A percentile compares a stretch with the other conserved stretches of the same genome.
These are phyloP conservation scores for Begonia masoniana DNA, from an alignment of 306 rosid genomes.

Conservation along the genomic window DNA sequence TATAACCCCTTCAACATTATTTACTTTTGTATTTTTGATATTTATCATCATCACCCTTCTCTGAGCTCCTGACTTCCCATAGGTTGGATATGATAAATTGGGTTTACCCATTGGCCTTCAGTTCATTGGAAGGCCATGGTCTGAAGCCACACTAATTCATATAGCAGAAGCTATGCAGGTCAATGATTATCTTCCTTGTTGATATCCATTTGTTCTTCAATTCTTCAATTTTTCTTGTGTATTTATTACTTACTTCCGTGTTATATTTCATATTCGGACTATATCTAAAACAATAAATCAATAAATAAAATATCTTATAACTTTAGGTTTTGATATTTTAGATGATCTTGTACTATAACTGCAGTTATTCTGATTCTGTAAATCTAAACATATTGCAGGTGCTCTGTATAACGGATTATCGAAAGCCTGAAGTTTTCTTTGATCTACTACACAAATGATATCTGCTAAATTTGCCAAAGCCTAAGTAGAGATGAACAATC, in stretches of 20 bases:
- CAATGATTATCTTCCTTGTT: not conserved
- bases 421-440: slow-evolving; percentile 54
- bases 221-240: too few species aligned
- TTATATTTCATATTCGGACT: too few species aligned
- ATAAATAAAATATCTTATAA: not conserved
- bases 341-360: too few species aligned
- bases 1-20: not conserved
- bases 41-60: not conserved
- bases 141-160: slow-evolving; percentile 71
- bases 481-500: not conserved
- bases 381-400: slow-evolving; percentile 30
- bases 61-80: slow-evolving; percentile 2
- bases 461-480: not conserved
- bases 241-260: too few species aligned
- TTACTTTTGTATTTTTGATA: not conserved
- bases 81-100: slow-evolving; percentile 71
- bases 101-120: slow-evolving; percentile 98
- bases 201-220: too few species aligned
- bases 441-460: slow-evolving; percentile 26
- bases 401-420: slow-evolving; percentile 31
- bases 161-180: slow-evolving; percentile 77
- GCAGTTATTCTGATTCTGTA: slow-evolving; percentile 1
- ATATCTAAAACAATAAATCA: not conserved
- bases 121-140: slow-evolving; percentile 88
- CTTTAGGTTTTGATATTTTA: not conserved